A percentile compares a stretch with the other conserved stretches of the same genome.
phyloP scores from a whole-genome alignment of 257 asterid species.

The Verbena officinalis region DNA sequence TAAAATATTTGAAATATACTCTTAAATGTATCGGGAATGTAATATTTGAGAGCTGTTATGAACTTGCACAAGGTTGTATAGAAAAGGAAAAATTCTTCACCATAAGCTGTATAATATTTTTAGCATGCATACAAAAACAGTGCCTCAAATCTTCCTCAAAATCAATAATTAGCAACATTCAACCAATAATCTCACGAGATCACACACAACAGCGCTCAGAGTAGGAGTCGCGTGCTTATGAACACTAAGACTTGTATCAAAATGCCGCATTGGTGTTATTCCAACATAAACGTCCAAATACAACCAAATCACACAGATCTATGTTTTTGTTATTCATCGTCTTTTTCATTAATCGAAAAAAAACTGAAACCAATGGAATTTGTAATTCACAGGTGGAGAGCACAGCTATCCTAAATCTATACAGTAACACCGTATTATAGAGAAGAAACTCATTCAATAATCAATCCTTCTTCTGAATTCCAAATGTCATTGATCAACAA shows the following conservation, averaged over 20 bases:
- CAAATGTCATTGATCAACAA: constrained; percentile 3
- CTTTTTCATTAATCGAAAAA: background rate
- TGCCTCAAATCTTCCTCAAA: background rate
- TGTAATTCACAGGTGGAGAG: background rate
- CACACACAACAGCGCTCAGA: background rate
- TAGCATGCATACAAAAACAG: background rate
- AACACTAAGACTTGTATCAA: background rate
- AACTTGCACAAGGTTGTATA: background rate
- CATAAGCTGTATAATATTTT: too few relatives aligned
- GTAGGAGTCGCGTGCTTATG: background rate
- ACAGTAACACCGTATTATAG: background rate
- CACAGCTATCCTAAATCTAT: too few relatives aligned
- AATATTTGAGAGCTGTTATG: background rate
- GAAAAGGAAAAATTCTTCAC: background rate
- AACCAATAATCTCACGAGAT: background rate
- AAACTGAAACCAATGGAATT: background rate
- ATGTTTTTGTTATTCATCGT: background rate
- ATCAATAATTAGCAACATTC: too few relatives aligned
- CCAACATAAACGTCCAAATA: background rate
- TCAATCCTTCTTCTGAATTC: background rate
- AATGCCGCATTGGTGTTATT: background rate
- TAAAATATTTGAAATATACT: background rate
- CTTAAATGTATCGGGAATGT: background rate
- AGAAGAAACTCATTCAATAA: background rate
- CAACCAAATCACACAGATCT: background rate